These are phyloP conservation scores for Malus sieversii DNA, from an alignment of 306 rosid genomes.

Conservation along the genomic window DNA sequence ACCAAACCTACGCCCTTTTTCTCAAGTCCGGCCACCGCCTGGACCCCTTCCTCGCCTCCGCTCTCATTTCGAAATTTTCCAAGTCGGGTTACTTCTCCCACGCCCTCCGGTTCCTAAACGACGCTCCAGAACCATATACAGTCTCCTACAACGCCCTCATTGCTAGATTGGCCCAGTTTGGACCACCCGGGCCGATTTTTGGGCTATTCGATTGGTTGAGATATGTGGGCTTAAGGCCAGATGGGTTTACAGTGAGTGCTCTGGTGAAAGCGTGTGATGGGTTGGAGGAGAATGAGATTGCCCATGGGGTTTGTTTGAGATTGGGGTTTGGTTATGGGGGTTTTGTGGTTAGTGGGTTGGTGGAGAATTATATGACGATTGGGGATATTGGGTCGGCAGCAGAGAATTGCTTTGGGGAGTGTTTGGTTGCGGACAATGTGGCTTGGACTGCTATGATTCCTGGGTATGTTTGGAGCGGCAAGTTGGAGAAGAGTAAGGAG, in stretches of 20 bases:
- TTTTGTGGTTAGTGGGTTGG: constrained; percentile 12
- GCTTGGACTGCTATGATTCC: constrained; percentile 12
- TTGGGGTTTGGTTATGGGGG: constrained; percentile 9
- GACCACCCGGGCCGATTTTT: neutral
- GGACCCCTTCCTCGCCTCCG: neutral
- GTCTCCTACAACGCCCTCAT: constrained; percentile 6
- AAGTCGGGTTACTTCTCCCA: neutral
- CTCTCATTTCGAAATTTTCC: neutral
- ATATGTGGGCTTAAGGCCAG: neutral
- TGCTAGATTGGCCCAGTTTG: constrained; percentile 6
- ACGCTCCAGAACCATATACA: neutral
- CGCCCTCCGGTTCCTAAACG: neutral
- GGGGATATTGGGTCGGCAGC: constrained; percentile 14
- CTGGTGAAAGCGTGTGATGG: constrained; percentile 9
- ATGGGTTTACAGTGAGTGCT: constrained; percentile 13
- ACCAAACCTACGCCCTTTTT: neutral
- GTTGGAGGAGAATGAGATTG: constrained; percentile 14
- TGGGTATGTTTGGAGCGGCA: constrained; percentile 14
- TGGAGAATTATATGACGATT: constrained; percentile 10
- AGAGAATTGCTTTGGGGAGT: constrained; percentile 16
- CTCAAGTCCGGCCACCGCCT: neutral
- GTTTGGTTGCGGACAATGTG: constrained; percentile 10
- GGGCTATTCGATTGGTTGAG: constrained; percentile 6
- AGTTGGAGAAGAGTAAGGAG: neutral
- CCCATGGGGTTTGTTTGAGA: constrained; percentile 12